Conservation (phyloP, 1,139 yeast genomes). For the Debaryomyces fabryi region DNA sequence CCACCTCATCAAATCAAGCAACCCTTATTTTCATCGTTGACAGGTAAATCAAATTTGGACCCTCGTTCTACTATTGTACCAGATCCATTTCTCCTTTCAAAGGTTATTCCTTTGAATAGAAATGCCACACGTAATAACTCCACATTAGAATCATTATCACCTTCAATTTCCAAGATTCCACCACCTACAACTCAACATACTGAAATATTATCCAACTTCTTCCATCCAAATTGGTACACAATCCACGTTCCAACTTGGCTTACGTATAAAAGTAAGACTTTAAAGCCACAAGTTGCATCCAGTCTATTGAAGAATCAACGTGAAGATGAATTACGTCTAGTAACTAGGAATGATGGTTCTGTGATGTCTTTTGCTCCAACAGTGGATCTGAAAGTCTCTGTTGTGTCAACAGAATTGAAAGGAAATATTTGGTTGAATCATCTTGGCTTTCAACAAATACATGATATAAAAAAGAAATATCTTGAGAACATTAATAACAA, state of each 20-base stretch:
- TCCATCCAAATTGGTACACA: slow-evolving; percentile 88
- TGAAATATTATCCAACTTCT: slow-evolving; percentile 67
- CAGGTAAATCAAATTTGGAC: slow-evolving; percentile 67
- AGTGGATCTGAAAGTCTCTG: slow-evolving; percentile 69
- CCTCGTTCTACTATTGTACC: slow-evolving; percentile 63
- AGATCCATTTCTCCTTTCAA: slow-evolving; percentile 58
- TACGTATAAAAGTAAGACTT: slow-evolving; percentile 45
- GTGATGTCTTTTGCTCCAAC: slow-evolving; percentile 79
- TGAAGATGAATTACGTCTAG: slow-evolving; percentile 20
- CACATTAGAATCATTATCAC: slow-evolving; percentile 57
- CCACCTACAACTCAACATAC: slow-evolving; percentile 64
- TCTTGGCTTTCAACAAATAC: slow-evolving; percentile 58
- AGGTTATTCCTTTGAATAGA: slow-evolving; percentile 56
- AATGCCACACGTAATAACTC: slow-evolving; percentile 29
- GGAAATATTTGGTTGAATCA: slow-evolving; percentile 80
- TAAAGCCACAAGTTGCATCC: slow-evolving; percentile 30
- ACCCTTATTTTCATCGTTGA: slow-evolving; percentile 72
- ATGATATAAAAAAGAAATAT: slow-evolving; percentile 36
- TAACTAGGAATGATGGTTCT: slow-evolving; percentile 17
- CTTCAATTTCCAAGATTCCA: slow-evolving; percentile 51
- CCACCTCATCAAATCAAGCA: slow-evolving; percentile 37
- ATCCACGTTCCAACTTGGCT: slow-evolving; percentile 85
- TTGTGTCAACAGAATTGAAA: slow-evolving; percentile 64
- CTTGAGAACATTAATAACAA: slow-evolving; percentile 15
- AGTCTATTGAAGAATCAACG: slow-evolving; percentile 22